Evolutionary conservation across 768 basidiomycete species (phyloP).

Genomic region (Phylloporus arenicola): DNA sequence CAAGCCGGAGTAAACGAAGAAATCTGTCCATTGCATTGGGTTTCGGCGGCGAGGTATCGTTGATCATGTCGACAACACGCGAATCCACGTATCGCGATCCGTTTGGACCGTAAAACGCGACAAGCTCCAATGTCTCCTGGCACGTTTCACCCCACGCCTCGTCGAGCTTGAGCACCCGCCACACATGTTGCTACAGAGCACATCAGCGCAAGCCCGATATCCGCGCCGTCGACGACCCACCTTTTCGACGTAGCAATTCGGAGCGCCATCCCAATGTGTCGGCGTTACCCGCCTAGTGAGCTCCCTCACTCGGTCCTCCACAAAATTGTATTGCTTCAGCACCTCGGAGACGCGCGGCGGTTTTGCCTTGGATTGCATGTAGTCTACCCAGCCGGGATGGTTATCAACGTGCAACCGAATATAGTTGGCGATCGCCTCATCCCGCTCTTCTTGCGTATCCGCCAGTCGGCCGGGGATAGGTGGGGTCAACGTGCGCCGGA

Average conservation of each 20-base stretch:
- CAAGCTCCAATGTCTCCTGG: conserved; percentile 45
- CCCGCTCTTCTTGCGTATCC: conserved; percentile 36
- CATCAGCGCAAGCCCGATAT: not conserved
- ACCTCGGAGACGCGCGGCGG: conserved; percentile 39
- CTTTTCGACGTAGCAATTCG: conserved; percentile 37
- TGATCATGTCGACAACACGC: conserved; percentile 45
- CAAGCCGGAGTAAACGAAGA: conserved; percentile 41
- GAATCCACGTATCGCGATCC: conserved; percentile 47
- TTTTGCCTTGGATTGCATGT: conserved; percentile 39
- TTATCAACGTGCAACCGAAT: conserved; percentile 41
- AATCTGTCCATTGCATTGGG: conserved; percentile 47
- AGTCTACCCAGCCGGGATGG: conserved; percentile 42
- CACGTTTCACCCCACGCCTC: conserved; percentile 43
- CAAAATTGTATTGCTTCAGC: conserved; percentile 46
- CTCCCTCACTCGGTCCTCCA: conserved; percentile 45
- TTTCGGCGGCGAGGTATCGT: conserved; percentile 39
- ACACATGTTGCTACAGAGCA: conserved; percentile 40
- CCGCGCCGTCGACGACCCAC: conserved; percentile 26
- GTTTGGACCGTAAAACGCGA: conserved; percentile 51
- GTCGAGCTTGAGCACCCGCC: conserved; percentile 43
- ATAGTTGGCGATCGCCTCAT: conserved; percentile 39
- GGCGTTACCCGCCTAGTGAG: conserved; percentile 42
- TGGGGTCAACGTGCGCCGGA: conserved; percentile 15
- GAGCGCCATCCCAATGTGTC: conserved; percentile 34
- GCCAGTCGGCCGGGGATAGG: conserved; percentile 24